phyloP scores from a whole-genome alignment of 805 yeast species.

The Wickerhamiella slavikovae region DNA sequence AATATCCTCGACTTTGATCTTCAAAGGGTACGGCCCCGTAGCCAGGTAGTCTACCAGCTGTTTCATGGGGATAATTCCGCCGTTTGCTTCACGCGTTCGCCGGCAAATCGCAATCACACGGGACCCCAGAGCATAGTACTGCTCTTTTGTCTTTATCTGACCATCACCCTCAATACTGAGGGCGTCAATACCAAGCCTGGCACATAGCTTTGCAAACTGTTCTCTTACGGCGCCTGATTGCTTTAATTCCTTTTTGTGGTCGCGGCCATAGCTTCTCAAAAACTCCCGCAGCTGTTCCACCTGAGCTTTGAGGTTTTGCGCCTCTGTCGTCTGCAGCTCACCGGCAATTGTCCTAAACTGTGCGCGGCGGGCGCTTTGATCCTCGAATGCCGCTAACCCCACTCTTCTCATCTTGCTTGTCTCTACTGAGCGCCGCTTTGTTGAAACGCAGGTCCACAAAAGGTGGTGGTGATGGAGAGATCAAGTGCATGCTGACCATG shows the following conservation, averaged over 20 bases:
- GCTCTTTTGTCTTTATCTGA: slow-evolving; percentile 25
- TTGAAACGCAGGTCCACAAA: too few relatives aligned
- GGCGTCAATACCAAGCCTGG: slow-evolving; percentile 51
- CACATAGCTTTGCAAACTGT: slow-evolving; percentile 58
- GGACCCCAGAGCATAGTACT: slow-evolving; percentile 46
- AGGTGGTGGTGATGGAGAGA: too few relatives aligned
- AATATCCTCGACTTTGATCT: slow-evolving; percentile 29
- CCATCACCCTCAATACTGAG: slow-evolving; percentile 14
- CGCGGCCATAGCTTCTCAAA: slow-evolving; percentile 49
- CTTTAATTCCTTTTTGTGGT: slow-evolving; percentile 47
- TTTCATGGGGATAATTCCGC: slow-evolving; percentile 54
- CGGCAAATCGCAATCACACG: slow-evolving; percentile 60
- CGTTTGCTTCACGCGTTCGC: slow-evolving; percentile 48
- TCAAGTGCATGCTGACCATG: too few relatives aligned
- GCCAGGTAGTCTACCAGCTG: slow-evolving; percentile 25
- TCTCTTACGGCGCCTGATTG: slow-evolving; percentile 42
- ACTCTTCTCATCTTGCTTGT: slow-evolving; percentile 3
- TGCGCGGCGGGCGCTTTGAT: slow-evolving; percentile 1
- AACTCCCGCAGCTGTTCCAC: slow-evolving; percentile 59
- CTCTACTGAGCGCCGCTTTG: too few relatives aligned
- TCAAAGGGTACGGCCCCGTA: slow-evolving; percentile 1
- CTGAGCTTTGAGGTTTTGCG: slow-evolving; percentile 46
- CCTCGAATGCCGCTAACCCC: slow-evolving; percentile 7
- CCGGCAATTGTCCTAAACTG: slow-evolving; percentile 5
- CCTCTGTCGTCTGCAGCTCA: slow-evolving; percentile 13